Conservation (phyloP, 805 yeast genomes). For the Diddensiella santjacobensis region DNA sequence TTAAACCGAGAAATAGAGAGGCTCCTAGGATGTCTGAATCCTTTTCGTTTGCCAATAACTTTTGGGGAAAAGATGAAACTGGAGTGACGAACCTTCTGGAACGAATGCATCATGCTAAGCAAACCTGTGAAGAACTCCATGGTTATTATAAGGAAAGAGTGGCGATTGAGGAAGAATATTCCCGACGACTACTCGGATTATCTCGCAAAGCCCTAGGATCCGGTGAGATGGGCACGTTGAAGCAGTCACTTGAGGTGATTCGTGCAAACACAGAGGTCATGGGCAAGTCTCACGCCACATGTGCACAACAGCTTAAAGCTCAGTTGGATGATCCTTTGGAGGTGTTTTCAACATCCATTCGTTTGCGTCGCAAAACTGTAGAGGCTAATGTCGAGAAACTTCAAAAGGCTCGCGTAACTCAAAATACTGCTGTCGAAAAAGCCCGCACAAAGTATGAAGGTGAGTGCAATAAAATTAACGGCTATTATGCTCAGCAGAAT, state of each 20-base stretch:
- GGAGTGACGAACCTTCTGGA: slow-evolving; percentile 55
- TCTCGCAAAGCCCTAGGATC: slow-evolving; percentile 51
- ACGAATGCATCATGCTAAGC: slow-evolving; percentile 56
- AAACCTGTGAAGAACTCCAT: slow-evolving; percentile 51
- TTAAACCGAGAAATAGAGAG: neutral
- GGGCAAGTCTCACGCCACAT: slow-evolving; percentile 52
- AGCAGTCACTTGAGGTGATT: slow-evolving; percentile 55
- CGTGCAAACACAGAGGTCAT: slow-evolving; percentile 56
- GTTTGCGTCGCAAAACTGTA: slow-evolving; percentile 51
- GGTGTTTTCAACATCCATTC: slow-evolving; percentile 48
- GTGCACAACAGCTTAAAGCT: slow-evolving; percentile 47
- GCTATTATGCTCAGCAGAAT: slow-evolving; percentile 57
- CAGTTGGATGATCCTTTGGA: slow-evolving; percentile 52
- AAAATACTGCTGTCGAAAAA: slow-evolving; percentile 34
- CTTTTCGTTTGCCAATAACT: slow-evolving; percentile 33
- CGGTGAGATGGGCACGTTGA: slow-evolving; percentile 56
- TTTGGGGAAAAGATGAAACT: slow-evolving; percentile 56
- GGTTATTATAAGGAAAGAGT: slow-evolving; percentile 50
- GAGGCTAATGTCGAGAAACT: slow-evolving; percentile 57
- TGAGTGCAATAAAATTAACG: slow-evolving; percentile 56
- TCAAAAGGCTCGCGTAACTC: slow-evolving; percentile 42
- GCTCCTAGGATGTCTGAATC: slow-evolving; percentile 10
- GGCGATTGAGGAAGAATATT: slow-evolving; percentile 70
- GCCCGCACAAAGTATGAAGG: slow-evolving; percentile 47
- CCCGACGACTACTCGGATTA: slow-evolving; percentile 50